Percentiles rank a stretch among this genome's conserved stretches.
Conservation (phyloP, 352 stramenopile species). For the Phytophthora hybrid region DNA sequence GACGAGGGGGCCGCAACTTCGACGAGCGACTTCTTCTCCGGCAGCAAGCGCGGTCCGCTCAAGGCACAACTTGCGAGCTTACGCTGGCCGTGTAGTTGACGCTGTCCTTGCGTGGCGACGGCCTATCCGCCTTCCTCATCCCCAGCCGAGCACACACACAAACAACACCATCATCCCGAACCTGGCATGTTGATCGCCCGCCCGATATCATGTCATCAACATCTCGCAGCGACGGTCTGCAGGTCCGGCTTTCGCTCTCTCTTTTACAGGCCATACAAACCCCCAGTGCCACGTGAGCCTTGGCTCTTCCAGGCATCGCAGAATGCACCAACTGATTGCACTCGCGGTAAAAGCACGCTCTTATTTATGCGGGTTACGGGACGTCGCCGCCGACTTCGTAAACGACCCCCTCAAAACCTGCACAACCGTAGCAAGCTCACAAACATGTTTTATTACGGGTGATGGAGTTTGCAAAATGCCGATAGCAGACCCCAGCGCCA, state of each 20-base stretch:
- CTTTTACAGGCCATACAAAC: conserved; percentile 22
- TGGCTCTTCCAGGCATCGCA: conserved; percentile 2
- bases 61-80: background rate
- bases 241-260: conserved; percentile 28
- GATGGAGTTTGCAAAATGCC: background rate
- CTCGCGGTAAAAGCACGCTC: conserved; percentile 20
- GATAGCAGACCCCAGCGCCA: no score
- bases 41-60: background rate
- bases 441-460: background rate
- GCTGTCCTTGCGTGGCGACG: background rate
- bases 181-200: conserved; percentile 21
- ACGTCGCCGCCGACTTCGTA: background rate
- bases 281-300: conserved; percentile 7
- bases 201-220: conserved; percentile 29
- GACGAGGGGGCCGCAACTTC: background rate
- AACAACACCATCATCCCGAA: background rate
- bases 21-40: background rate
- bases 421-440: background rate
- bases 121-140: background rate
- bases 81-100: background rate
- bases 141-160: background rate
- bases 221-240: conserved; percentile 18
- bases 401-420: conserved; percentile 1
- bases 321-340: conserved; percentile 15
- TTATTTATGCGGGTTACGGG: conserved; percentile 15